A percentile compares a stretch with the other conserved stretches of the same genome.
Conservation (phyloP, 2,329 filamentous ascomycete genomes). For the Fusarium tanahbumbuense region DNA sequence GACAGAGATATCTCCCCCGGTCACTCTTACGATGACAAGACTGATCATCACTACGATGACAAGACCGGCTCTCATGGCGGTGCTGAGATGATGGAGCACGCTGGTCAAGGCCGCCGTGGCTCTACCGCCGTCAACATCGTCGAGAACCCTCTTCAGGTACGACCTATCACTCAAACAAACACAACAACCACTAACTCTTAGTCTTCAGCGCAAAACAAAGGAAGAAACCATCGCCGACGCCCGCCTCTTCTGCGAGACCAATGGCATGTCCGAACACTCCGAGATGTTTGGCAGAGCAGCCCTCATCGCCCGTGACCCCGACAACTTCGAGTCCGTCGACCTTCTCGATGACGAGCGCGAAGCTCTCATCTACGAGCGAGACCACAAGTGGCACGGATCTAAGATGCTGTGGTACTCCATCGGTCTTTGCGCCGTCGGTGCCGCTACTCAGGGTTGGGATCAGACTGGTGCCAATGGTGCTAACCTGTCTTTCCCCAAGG, state of each 20-base stretch:
- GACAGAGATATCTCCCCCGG: conserved; percentile 25
- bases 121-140: conserved; percentile 19
- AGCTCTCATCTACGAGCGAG: conserved; percentile 68
- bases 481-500: conserved; percentile 68
- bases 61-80: conserved; percentile 11
- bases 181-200: not conserved
- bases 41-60: conserved; percentile 8
- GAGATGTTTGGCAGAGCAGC: conserved; percentile 24
- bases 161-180: fast-evolving
- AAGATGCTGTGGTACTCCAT: conserved; percentile 73
- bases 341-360: conserved; percentile 44
- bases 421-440: conserved; percentile 73
- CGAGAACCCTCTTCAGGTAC: conserved; percentile 21
- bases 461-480: conserved; percentile 72
- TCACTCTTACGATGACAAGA: conserved; percentile 8
- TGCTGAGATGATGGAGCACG: conserved; percentile 19
- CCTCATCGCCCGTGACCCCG: conserved; percentile 16
- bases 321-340: conserved; percentile 2
- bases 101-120: conserved; percentile 6
- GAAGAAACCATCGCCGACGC: conserved; percentile 15
- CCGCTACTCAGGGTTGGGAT: conserved; percentile 76
- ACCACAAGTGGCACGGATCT: conserved; percentile 75
- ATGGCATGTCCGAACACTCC: conserved; percentile 30
- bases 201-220: not conserved
- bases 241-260: conserved; percentile 6